Conservation (phyloP, 164 flowering plant species). For the Aristolochia contorta region DNA sequence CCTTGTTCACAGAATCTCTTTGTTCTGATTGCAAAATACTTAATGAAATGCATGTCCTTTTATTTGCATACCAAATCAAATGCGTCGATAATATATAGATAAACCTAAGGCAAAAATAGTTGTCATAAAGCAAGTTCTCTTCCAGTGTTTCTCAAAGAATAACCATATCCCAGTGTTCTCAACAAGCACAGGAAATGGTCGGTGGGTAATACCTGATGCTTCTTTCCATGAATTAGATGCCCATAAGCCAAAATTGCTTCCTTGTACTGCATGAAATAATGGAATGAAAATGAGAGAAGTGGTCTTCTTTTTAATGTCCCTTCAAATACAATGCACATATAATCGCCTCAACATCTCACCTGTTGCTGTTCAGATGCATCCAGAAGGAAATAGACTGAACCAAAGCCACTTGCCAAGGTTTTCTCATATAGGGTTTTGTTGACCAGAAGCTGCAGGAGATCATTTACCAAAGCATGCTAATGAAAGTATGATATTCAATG, state of each 20-base stretch:
- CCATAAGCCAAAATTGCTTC: conserved; percentile 86
- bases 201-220: conserved; percentile 35
- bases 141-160: too few species aligned
- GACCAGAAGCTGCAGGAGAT: conserved; percentile 59
- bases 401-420: conserved; percentile 95
- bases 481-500: too few species aligned
- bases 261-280: conserved; percentile 60
- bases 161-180: too few species aligned
- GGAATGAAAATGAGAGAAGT: background rate
- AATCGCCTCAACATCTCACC: conserved; percentile 28
- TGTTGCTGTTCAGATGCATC: conserved; percentile 99
- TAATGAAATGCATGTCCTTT: too few species aligned
- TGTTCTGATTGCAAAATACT: too few species aligned
- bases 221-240: conserved; percentile 46
- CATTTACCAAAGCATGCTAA: too few species aligned
- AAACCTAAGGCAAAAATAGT: too few species aligned
- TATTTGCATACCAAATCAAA: too few species aligned
- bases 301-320: background rate
- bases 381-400: conserved; percentile 82
- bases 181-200: background rate
- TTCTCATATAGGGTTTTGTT: conserved; percentile 89
- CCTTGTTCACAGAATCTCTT: too few species aligned
- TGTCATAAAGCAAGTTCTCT: too few species aligned
- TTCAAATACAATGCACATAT: background rate
- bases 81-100: too few species aligned